Conservation (phyloP, 164 flowering plant species). For the Tetrastigma voinierianum region DNA sequence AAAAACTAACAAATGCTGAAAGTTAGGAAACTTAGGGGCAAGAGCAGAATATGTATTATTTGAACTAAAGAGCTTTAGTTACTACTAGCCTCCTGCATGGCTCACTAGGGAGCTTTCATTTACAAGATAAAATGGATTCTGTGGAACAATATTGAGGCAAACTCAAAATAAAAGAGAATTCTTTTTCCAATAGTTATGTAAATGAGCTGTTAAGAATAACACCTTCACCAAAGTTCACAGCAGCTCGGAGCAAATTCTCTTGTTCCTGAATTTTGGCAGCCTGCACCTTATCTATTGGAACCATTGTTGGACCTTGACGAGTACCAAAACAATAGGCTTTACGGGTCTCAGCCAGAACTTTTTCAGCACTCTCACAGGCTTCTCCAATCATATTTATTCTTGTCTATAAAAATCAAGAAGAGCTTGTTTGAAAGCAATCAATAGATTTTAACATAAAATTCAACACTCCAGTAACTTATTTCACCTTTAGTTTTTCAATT, state of each 20-base stretch:
- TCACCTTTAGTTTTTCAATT: slow-evolving; percentile 88
- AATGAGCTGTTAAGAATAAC: slow-evolving; percentile 5
- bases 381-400: slow-evolving; percentile 92
- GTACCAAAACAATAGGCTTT: slow-evolving; percentile 81
- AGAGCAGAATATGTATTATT: not conserved
- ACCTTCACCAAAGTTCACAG: slow-evolving; percentile 91
- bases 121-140: not conserved
- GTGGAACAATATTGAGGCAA: not conserved
- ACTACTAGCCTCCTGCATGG: not conserved
- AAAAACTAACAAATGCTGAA: too few species aligned
- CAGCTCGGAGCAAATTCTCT: slow-evolving; percentile 74
- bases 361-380: slow-evolving; percentile 96
- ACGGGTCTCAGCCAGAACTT: slow-evolving; percentile 80
- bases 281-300: slow-evolving; percentile 87
- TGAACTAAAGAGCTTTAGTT: not conserved
- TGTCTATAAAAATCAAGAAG: slow-evolving; percentile 37
- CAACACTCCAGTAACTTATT: slow-evolving; percentile 1
- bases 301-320: slow-evolving; percentile 67
- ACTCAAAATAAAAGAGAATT: not conserved
- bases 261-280: slow-evolving; percentile 94
- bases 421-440: slow-evolving; percentile 4
- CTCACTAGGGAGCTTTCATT: not conserved
- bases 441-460: not conserved
- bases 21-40: too few species aligned
- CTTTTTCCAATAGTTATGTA: not conserved